These are phyloP conservation scores for Allium sativum DNA, from an alignment of 106 monocot species.

Conservation along the genomic window DNA sequence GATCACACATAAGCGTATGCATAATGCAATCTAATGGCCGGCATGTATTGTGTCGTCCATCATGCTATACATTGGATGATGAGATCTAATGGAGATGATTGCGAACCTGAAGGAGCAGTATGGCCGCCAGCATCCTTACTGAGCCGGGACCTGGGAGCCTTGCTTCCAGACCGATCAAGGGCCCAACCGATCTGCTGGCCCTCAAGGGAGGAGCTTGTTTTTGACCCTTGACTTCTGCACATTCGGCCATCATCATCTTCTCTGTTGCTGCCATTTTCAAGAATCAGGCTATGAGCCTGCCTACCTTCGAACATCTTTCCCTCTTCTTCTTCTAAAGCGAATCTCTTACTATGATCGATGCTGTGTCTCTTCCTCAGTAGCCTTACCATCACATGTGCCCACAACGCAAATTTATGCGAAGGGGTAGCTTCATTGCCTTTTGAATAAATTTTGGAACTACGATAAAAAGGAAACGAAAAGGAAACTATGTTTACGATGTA, in stretches of 20 bases:
- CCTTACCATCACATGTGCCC: constrained; percentile 25
- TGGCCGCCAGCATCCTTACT: constrained; percentile 1
- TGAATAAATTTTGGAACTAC: background rate
- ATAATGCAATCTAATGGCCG: too few relatives aligned
- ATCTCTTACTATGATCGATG: constrained; percentile 5
- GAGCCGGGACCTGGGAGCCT: constrained; percentile 9
- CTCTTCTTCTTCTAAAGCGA: background rate
- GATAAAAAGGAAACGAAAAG: background rate
- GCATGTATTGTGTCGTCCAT: too few relatives aligned
- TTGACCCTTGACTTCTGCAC: constrained; percentile 22
- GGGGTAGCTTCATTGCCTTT: too few relatives aligned
- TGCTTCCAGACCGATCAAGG: constrained; percentile 11
- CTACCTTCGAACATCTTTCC: constrained; percentile 10
- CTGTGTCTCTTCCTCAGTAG: constrained; percentile 20
- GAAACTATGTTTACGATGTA: background rate
- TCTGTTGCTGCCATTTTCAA: background rate
- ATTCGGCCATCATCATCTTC: constrained; percentile 4
- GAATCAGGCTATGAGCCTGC: constrained; percentile 22
- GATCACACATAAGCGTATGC: too few relatives aligned
- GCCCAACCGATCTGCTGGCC: constrained; percentile 24
- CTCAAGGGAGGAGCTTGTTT: constrained; percentile 6
- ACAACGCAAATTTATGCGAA: background rate
- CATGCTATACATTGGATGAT: too few relatives aligned
- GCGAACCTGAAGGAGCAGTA: constrained; percentile 4
- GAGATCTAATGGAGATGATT: too few relatives aligned